Conservation (phyloP, 768 basidiomycete genomes). For the Candolleomyces eurysporus region DNA sequence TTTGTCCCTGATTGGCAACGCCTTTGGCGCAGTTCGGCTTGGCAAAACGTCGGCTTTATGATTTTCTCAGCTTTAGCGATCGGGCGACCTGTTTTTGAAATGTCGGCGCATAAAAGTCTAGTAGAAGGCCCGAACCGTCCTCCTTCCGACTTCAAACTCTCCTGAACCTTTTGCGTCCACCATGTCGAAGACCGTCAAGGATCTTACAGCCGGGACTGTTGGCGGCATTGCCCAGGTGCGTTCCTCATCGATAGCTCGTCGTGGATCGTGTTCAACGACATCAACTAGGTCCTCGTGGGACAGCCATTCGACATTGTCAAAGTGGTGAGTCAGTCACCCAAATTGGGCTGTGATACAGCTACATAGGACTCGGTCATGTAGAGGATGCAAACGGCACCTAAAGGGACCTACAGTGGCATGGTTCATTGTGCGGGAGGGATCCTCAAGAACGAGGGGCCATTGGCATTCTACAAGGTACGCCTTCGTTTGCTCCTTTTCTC, state of each 20-base stretch:
- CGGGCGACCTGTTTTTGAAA: too few relatives aligned
- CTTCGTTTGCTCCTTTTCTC: not conserved
- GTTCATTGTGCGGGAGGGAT: slow-evolving; percentile 88
- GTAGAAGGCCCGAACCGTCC: not conserved
- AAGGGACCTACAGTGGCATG: slow-evolving; percentile 88
- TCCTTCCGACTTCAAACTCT: not conserved
- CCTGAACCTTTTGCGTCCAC: slow-evolving; percentile 7
- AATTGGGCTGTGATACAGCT: not conserved
- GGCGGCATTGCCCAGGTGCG: slow-evolving; percentile 85
- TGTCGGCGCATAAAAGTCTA: not conserved
- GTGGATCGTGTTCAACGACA: slow-evolving; percentile 14
- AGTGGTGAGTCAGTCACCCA: slow-evolving; percentile 60
- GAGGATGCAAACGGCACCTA: slow-evolving; percentile 93
- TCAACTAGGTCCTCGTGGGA: slow-evolving; percentile 73
- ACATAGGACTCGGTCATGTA: slow-evolving; percentile 25
- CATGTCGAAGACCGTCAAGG: slow-evolving; percentile 75
- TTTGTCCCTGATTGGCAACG: slow-evolving; percentile 8
- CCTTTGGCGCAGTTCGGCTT: not conserved
- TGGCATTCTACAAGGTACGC: slow-evolving; percentile 91
- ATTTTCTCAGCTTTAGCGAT: not conserved
- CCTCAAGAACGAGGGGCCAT: slow-evolving; percentile 84
- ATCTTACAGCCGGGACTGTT: slow-evolving; percentile 86
- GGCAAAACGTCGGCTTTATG: not conserved
- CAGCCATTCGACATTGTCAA: slow-evolving; percentile 98
- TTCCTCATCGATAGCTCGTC: slow-evolving; percentile 7